Conservation (phyloP, 1,284 basidiomycete genomes). For the Fomes fomentarius region DNA sequence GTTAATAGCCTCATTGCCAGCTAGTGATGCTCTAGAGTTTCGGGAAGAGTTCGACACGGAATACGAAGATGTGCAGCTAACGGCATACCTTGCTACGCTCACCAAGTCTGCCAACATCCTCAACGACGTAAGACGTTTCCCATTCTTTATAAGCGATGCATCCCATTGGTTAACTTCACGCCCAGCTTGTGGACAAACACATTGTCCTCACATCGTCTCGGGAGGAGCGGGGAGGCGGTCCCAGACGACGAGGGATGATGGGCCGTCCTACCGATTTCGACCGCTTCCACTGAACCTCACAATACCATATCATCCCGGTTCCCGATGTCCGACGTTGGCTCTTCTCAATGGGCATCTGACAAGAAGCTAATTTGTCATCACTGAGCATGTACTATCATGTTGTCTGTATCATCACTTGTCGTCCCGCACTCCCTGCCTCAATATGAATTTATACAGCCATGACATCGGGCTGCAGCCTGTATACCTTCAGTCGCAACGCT, state of each 20-base stretch:
- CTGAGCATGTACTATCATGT: constrained; percentile 16
- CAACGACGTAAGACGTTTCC: constrained; percentile 74
- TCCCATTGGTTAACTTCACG: neutral
- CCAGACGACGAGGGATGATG: constrained; percentile 29
- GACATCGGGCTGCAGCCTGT: neutral
- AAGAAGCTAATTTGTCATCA: too few species aligned
- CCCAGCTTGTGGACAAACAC: constrained; percentile 41
- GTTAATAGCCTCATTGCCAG: constrained; percentile 84
- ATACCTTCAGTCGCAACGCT: too few species aligned
- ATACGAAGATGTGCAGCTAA: constrained; percentile 94
- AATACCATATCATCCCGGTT: too few species aligned
- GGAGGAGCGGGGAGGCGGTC: constrained; percentile 34
- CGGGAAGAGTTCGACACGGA: constrained; percentile 88
- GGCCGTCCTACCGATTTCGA: constrained; percentile 57
- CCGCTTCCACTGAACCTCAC: constrained; percentile 41
- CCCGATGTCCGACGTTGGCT: neutral
- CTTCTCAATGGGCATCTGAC: neutral
- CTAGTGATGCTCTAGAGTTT: constrained; percentile 80
- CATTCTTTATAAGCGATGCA: neutral
- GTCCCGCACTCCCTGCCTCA: constrained; percentile 12
- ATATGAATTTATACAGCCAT: neutral
- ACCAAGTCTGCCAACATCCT: constrained; percentile 88
- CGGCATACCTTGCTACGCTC: constrained; percentile 84
- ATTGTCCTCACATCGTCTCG: constrained; percentile 36
- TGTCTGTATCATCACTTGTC: constrained; percentile 21